These are phyloP conservation scores for Eucalyptus regnans DNA, from an alignment of 345 rosid genomes.

Conservation along the genomic window DNA sequence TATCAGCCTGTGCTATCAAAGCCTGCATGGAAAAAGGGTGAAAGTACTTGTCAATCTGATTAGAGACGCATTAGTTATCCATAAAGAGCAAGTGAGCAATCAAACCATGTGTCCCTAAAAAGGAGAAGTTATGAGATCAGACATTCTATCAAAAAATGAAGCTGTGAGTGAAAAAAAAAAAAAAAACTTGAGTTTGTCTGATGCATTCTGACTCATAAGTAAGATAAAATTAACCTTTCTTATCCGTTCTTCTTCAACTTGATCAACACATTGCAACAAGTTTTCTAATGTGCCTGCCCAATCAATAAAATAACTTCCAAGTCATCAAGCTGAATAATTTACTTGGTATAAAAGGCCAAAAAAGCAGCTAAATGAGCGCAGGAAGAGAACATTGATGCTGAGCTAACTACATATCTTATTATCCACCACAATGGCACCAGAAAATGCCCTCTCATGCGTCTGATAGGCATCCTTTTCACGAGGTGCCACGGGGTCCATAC, in stretches of 20 bases:
- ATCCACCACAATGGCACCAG: neutral
- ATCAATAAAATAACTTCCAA: neutral
- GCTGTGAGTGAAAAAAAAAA: neutral
- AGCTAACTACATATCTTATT: neutral
- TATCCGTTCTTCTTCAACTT: constrained; percentile 50
- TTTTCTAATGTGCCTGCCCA: constrained; percentile 63
- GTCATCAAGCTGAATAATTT: neutral
- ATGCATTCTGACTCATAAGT: neutral
- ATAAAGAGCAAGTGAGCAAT: neutral
- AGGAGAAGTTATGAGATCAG: neutral
- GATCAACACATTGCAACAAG: constrained; percentile 56
- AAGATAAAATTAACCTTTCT: constrained; percentile 32
- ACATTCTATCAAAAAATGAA: neutral
- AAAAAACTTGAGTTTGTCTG: neutral
- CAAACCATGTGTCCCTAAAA: neutral
- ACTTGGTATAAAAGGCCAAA: neutral
- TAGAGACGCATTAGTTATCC: neutral
- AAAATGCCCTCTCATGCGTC: neutral
- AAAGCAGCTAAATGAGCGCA: neutral
- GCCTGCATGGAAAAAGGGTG: constrained; percentile 24
- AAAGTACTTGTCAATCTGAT: neutral
- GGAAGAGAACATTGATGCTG: neutral
- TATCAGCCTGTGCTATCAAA: constrained; percentile 39
- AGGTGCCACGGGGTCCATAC: neutral
- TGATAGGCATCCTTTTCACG: neutral